Base-by-base conservation (phyloP, 108 stramenopile species). In the Skeletonema marinoi region DNA sequence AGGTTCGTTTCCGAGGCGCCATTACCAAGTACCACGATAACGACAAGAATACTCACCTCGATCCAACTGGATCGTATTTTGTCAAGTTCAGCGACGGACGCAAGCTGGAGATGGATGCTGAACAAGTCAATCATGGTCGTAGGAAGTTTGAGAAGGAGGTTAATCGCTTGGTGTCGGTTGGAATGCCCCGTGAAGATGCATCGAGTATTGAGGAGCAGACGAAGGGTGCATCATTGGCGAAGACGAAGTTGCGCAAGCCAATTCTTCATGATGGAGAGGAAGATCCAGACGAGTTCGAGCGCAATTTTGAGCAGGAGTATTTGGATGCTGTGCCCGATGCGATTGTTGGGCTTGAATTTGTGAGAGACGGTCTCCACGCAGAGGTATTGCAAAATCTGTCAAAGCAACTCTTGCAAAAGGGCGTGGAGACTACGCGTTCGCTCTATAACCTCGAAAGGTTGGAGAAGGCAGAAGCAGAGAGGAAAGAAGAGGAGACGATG, bases 41-140 rank as follows among this genome's bases (percentile, higher is more conserved):
- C 13, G 73, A 79, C 29, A 74, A 74, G 16, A 59, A 79, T 17
- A 30, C 65, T 46, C 31, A 66, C 17, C 48, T 51, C 31, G 66
- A 79, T 32, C 73, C 73, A 32, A 48, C 39, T 33, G 80, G 76
- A 12, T 71, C 70, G 1, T 81, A 71, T 56, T 81, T 42, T 21
- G 56, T 70, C 11, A 33, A 54, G n/a, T 75, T 65, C 46, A 72
- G 76, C 2, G 61, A 75, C 32, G 80, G 76, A 6, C 32, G 39
- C 36, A 81, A 77, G 41, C 16, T 81, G 12, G 66, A 71, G 64
- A 73, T 74, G 80, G 76, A 81, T 65, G 80, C 51, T 31, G 12
- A 29, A 0, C 75, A 77, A 48, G 74, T 65, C 12, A 69, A 71
- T 16, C 42, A 60, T 12, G 74, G 38, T 9, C 74, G 79, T 48